These are phyloP conservation scores for Schizophyllum amplum DNA, from an alignment of 1,284 basidiomycete genomes.

Conservation along the genomic window DNA sequence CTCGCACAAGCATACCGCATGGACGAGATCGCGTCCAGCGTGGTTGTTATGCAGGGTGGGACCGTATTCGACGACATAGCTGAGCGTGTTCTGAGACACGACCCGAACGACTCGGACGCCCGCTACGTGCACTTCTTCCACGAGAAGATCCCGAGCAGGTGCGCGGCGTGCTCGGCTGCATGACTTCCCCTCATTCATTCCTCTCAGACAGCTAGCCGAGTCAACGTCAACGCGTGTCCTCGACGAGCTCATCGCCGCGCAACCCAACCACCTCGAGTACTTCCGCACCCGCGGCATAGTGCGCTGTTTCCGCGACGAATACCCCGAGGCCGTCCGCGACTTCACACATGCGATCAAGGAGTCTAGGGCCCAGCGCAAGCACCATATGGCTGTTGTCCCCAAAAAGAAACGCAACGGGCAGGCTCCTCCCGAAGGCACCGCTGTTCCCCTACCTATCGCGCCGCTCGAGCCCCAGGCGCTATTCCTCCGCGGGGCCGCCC, in stretches of 20 bases:
- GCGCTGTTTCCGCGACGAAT: constrained; percentile 79
- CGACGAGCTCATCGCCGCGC: constrained; percentile 61
- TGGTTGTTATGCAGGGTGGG: constrained; percentile 86
- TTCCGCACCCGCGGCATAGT: constrained; percentile 78
- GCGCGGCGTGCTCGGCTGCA: constrained; percentile 17
- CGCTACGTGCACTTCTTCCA: constrained; percentile 85
- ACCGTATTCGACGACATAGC: constrained; percentile 82
- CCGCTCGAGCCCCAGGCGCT: constrained; percentile 76
- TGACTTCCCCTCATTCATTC: constrained; percentile 16
- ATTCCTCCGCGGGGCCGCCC: constrained; percentile 72
- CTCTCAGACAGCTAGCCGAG: constrained; percentile 66
- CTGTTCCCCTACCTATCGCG: constrained; percentile 48
- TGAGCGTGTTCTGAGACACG: constrained; percentile 71
- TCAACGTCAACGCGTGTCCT: constrained; percentile 66
- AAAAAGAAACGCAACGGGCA: constrained; percentile 45
- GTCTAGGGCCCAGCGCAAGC: constrained; percentile 36
- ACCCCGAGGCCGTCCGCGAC: constrained; percentile 58
- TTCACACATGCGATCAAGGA: constrained; percentile 74
- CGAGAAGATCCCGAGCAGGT: constrained; percentile 85
- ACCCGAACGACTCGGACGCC: constrained; percentile 68
- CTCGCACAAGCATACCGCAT: constrained; percentile 72
- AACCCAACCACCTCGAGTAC: constrained; percentile 72
- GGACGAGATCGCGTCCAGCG: constrained; percentile 81
- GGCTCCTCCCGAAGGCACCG: constrained; percentile 55
- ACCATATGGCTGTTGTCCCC: background rate